phyloP scores from a whole-genome alignment of 768 basidiomycete species.

The Omphalotus guepiniiformis region DNA sequence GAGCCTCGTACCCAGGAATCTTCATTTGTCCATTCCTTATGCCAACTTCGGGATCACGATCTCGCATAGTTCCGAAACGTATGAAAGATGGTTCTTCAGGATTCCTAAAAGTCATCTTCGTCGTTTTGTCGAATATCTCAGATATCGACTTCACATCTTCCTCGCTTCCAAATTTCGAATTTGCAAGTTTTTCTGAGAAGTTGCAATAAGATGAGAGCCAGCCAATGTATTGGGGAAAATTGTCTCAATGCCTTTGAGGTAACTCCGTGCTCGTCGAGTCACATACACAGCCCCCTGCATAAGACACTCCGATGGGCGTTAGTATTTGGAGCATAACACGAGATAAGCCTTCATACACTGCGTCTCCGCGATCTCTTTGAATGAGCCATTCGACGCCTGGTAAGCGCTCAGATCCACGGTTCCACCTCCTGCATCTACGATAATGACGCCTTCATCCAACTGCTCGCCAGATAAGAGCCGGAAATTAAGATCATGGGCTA shows the following conservation, averaged over 20 bases:
- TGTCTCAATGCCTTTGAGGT: conserved; percentile 27
- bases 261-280: conserved; percentile 25
- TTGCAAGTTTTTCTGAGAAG: conserved; percentile 11
- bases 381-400: conserved; percentile 26
- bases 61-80: conserved; percentile 36
- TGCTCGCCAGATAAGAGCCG: conserved; percentile 10
- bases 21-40: conserved; percentile 37
- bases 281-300: conserved; percentile 40
- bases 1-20: conserved; percentile 27
- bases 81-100: conserved; percentile 33
- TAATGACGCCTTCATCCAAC: conserved; percentile 26
- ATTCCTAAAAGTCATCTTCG: conserved; percentile 41
- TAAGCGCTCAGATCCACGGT: conserved; percentile 40
- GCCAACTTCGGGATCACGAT: conserved; percentile 32
- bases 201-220: neutral
- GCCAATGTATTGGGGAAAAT: neutral
- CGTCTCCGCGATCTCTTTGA: conserved; percentile 34
- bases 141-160: conserved; percentile 34
- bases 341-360: conserved; percentile 22
- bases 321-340: conserved; percentile 1
- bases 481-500: neutral
- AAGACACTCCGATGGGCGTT: neutral
- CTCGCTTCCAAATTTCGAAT: neutral
- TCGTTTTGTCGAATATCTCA: conserved; percentile 32
- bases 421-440: conserved; percentile 50